Percentiles rank a stretch among this genome's conserved stretches.
These are phyloP conservation scores for Fraxinus ornus DNA, from an alignment of 305 asterid species.

Conservation along the genomic window DNA sequence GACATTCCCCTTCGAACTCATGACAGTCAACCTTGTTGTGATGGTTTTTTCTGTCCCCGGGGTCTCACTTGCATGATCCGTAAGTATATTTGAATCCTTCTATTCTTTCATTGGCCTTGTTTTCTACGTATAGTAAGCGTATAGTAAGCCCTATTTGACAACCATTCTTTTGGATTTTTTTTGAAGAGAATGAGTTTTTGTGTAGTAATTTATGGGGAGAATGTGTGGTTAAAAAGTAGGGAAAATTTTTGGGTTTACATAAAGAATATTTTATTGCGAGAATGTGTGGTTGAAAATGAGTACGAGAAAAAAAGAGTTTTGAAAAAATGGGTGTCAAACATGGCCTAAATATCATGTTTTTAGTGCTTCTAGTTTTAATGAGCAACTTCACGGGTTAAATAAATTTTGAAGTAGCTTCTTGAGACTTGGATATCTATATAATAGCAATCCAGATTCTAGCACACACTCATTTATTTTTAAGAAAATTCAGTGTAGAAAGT, in stretches of 20 bases:
- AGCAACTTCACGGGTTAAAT: slow-evolving; percentile 13
- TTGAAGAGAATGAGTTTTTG: not conserved
- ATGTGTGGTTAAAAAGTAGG: not conserved
- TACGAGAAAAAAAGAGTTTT: not conserved
- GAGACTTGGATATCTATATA: not conserved
- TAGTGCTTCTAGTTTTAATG: slow-evolving; percentile 2
- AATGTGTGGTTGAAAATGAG: not conserved
- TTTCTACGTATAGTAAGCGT: not conserved
- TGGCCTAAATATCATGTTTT: not conserved
- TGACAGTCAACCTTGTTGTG: slow-evolving; percentile 83
- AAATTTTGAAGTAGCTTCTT: slow-evolving; percentile 1
- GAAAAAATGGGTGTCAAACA: not conserved
- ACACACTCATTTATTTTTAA: not conserved
- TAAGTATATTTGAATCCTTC: slow-evolving; percentile 41
- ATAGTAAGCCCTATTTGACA: not conserved
- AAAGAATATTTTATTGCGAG: too few relatives aligned
- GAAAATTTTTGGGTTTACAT: too few relatives aligned
- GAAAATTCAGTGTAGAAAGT: not conserved
- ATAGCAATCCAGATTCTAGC: not conserved
- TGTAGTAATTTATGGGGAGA: not conserved
- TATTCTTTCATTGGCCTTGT: slow-evolving; percentile 2
- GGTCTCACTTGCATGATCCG: slow-evolving; percentile 99
- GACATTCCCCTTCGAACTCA: slow-evolving; percentile 60
- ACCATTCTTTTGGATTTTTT: not conserved
- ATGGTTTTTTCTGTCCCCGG: slow-evolving; percentile 90